Evolutionary conservation across 352 stramenopile species (phyloP), one percentile per base, ranked within the genome.

Genomic region (Pythium brassicae): DNA sequence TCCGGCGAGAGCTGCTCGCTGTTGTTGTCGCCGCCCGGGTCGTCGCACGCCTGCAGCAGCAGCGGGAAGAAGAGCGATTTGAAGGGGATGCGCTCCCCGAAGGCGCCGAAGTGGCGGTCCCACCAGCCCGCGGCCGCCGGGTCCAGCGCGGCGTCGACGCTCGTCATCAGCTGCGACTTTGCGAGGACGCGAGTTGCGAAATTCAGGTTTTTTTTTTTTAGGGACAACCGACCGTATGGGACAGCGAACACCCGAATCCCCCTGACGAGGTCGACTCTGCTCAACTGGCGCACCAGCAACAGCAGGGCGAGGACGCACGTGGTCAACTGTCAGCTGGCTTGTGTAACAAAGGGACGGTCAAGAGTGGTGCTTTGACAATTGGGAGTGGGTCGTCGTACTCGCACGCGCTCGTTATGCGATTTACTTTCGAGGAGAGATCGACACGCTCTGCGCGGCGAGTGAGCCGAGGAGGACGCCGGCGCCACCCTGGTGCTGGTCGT

Each of bases 21-120:
- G 52, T 14, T 78, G 54, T 26, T 63, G 57, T 19, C n/a, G 39
- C 39, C 14, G 19, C 39, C 19, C 5, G 10, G 5, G 39, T 71
- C 47, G 29, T 75, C 73, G 29, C 68, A 76, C 14, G 50, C 55
- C 48, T 69, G 58, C 37, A 85, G 52, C 43, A 89, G 68, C n/a
- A 74, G 72, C 22, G 78, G 78, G 44, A 84, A 77, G 53, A 89
- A 81, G 66, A 83, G 82, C 44, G 62, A 50, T 27, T 75, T 61
- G 29, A 57, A 62, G 9, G 58, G 50, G 32, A 75, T 57, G 27
- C 43, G 35, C n/a, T 42, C 56, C n/a, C 56, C 56, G 17, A 53
- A 52, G 8, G 49, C 50, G 37, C 40, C 19, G 45, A 63, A 63
- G 50, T 46, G 57, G 32, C 43, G 49, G 32, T 72, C 66, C 71